phyloP scores from a whole-genome alignment of 257 asterid genomes.

The Plantago elongata region DNA sequence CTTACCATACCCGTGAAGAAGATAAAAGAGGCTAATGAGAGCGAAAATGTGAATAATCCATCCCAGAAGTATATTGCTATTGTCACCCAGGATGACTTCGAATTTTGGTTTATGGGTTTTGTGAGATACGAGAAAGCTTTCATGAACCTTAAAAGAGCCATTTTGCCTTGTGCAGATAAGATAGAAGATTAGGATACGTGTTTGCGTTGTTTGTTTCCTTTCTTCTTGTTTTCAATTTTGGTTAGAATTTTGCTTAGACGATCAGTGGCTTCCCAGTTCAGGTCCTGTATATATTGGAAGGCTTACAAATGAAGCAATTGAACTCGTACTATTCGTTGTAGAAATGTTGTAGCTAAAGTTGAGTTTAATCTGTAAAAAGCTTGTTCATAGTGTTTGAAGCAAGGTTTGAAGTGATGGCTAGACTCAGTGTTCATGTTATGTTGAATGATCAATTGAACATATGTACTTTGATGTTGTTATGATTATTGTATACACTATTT shows the following conservation, averaged over 20 bases:
- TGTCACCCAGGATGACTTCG: constrained; percentile 60
- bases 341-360: background rate
- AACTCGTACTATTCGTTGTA: background rate
- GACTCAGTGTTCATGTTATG: background rate
- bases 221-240: background rate
- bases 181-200: background rate
- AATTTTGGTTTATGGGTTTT: constrained; percentile 97
- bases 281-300: too few species aligned
- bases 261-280: too few species aligned
- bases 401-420: background rate
- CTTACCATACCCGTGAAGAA: constrained; percentile 60
- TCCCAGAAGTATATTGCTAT: constrained; percentile 63
- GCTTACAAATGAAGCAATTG: background rate
- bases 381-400: background rate
- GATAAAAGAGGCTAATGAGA: constrained; percentile 50
- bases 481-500: background rate
- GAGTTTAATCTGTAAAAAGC: background rate
- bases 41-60: constrained; percentile 55
- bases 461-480: constrained; percentile 1
- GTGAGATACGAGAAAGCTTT: constrained; percentile 82
- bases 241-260: too few species aligned
- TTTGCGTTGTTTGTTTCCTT: background rate
- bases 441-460: constrained; percentile 1
- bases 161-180: constrained; percentile 34
- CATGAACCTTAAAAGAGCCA: constrained; percentile 46